phyloP scores from a whole-genome alignment of 768 basidiomycete genomes.

The Tricholoma sp. region DNA sequence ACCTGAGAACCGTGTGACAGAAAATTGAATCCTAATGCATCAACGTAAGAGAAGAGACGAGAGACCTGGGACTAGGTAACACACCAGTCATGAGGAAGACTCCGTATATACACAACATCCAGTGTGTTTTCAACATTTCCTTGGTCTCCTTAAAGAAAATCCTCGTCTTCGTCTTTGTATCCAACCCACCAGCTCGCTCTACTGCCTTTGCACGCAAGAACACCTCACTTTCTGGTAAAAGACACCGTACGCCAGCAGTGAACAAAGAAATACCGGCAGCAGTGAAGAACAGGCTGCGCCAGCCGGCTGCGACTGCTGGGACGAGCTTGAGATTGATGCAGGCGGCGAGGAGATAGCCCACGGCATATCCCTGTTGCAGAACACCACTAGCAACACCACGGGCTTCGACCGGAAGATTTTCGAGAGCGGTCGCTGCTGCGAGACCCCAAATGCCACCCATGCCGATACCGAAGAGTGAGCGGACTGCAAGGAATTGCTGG shows the following conservation, averaged over 20 bases:
- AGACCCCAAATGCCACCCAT: constrained; percentile 92
- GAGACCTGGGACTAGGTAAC: not conserved
- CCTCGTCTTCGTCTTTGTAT: constrained; percentile 51
- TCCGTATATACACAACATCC: constrained; percentile 78
- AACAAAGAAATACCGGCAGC: constrained; percentile 62
- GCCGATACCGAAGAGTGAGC: constrained; percentile 78
- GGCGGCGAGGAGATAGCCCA: constrained; percentile 79
- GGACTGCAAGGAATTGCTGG: constrained; percentile 69
- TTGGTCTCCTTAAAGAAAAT: constrained; percentile 69
- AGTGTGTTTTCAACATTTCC: constrained; percentile 76
- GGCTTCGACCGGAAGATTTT: constrained; percentile 80
- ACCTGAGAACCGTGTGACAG: constrained; percentile 46
- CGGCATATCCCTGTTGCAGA: constrained; percentile 85
- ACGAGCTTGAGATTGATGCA: constrained; percentile 72
- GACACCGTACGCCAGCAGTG: constrained; percentile 58
- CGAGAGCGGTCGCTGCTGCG: constrained; percentile 73
- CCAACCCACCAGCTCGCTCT: constrained; percentile 52
- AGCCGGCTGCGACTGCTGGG: constrained; percentile 35
- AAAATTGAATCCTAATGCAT: constrained; percentile 43
- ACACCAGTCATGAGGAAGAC: constrained; percentile 26
- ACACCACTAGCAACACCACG: constrained; percentile 83
- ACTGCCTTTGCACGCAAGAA: constrained; percentile 62
- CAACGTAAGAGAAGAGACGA: not conserved
- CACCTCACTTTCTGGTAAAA: constrained; percentile 70
- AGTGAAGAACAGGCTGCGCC: constrained; percentile 81